These are phyloP conservation scores for Scytalidium sp. DNA, from an alignment of 2,329 filamentous ascomycete genomes.

Conservation along the genomic window DNA sequence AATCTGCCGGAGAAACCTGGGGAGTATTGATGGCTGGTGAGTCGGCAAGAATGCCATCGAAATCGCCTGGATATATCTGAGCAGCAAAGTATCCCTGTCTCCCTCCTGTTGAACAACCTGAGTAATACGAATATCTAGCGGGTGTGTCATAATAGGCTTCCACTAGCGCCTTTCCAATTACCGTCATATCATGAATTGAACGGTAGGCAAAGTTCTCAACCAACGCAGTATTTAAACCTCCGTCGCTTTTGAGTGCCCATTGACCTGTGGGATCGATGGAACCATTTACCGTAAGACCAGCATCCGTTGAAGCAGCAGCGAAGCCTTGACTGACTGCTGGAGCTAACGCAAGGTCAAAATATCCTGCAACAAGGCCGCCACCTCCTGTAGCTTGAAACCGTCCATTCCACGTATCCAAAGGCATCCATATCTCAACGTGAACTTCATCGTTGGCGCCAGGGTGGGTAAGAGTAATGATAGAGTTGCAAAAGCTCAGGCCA, in stretches of 20 bases:
- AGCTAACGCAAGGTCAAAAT: conserved; percentile 16
- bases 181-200: neutral
- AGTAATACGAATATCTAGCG: conserved; percentile 1
- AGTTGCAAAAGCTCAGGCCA: conserved; percentile 22
- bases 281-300: conserved; percentile 8
- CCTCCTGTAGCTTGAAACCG: conserved; percentile 29
- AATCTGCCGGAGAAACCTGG: neutral
- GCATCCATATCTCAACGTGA: conserved; percentile 21
- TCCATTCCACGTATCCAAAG: conserved; percentile 24
- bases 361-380: conserved; percentile 25
- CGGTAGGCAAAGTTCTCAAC: neutral
- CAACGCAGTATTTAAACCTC: neutral
- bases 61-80: conserved; percentile 1
- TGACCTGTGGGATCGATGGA: neutral
- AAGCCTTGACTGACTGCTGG: conserved; percentile 23
- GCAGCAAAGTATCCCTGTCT: conserved; percentile 1
- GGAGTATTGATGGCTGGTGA: neutral
- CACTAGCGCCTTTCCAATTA: neutral
- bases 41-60: conserved; percentile 1
- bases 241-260: conserved; percentile 6
- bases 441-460: conserved; percentile 16
- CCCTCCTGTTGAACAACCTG: conserved; percentile 3
- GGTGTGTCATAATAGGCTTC: neutral
- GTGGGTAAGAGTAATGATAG: conserved; percentile 24
- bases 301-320: conserved; percentile 26